These are phyloP conservation scores for Phytophthora melonis DNA, from an alignment of 352 stramenopile genomes.

Conservation along the genomic window DNA sequence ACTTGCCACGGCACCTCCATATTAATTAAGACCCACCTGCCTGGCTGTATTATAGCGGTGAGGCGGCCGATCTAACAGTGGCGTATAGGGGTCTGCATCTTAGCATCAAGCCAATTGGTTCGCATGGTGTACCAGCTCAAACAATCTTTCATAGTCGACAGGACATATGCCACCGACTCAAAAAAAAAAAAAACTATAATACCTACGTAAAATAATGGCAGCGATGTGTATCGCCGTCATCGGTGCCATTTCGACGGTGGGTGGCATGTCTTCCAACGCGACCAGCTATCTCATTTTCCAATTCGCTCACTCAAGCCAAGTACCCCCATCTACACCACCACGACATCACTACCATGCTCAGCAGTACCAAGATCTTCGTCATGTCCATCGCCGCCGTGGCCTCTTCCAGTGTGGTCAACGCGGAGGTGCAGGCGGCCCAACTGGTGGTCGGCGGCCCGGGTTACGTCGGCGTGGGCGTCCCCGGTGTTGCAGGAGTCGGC, in stretches of 20 bases:
- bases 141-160: not conserved
- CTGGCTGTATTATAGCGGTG: too few species aligned
- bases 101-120: not conserved
- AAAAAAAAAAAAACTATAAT: too few species aligned
- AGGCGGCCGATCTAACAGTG: too few species aligned
- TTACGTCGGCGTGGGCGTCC: constrained; percentile 6
- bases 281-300: not conserved
- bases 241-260: too few species aligned
- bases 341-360: constrained; percentile 7
- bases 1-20: too few species aligned
- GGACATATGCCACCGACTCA: not conserved
- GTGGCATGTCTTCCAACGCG: not conserved
- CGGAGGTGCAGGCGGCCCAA: not conserved
- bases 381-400: constrained; percentile 3
- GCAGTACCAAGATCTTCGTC: constrained; percentile 14
- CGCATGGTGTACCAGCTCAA: not conserved
- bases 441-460: not conserved
- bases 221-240: too few species aligned
- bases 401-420: not conserved
- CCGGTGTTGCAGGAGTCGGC: not conserved
- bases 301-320: not conserved
- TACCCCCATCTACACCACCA: not conserved
- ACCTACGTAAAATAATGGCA: too few species aligned
- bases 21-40: too few species aligned
- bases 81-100: not conserved